phyloP scores from a whole-genome alignment of 345 rosid genomes.

The Aethionema arabicum region DNA sequence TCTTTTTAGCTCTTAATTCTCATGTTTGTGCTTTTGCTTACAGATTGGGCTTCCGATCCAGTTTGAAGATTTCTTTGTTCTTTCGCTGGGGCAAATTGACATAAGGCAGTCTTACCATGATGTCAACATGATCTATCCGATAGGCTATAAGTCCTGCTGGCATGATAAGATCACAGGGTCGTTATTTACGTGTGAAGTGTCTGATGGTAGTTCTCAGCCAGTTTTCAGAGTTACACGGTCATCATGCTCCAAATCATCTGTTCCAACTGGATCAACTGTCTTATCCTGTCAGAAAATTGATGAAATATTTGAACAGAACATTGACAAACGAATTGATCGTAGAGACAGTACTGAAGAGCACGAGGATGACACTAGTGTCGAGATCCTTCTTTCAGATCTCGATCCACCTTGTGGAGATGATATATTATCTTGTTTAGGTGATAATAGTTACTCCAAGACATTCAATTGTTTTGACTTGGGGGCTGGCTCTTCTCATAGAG shows the following conservation, averaged over 20 bases:
- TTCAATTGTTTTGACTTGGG: conserved; percentile 35
- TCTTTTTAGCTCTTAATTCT: background rate
- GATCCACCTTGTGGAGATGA: conserved; percentile 62
- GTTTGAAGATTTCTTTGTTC: conserved; percentile 89
- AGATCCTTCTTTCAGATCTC: conserved; percentile 67
- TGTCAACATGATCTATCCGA: conserved; percentile 60
- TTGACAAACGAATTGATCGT: conserved; percentile 35
- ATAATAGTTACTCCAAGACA: conserved; percentile 31
- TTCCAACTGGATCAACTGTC: conserved; percentile 69
- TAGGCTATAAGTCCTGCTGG: conserved; percentile 94
- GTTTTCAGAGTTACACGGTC: conserved; percentile 78
- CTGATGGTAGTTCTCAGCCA: conserved; percentile 89
- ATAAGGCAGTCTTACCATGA: conserved; percentile 77
- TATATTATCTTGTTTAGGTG: conserved; percentile 56
- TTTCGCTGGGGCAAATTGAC: conserved; percentile 79
- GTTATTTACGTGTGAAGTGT: conserved; percentile 74
- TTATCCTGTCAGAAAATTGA: conserved; percentile 42
- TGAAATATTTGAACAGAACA: conserved; percentile 37
- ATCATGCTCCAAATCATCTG: conserved; percentile 58
- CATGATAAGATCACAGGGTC: conserved; percentile 97
- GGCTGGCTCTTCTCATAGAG: conserved; percentile 34
- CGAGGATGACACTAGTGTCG: conserved; percentile 48
- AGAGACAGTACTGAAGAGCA: conserved; percentile 37
- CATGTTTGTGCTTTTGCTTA: conserved; percentile 35
- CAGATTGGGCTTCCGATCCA: conserved; percentile 85